Conservation (phyloP, 1,139 yeast species). For the Suhomyces panamericanus region DNA sequence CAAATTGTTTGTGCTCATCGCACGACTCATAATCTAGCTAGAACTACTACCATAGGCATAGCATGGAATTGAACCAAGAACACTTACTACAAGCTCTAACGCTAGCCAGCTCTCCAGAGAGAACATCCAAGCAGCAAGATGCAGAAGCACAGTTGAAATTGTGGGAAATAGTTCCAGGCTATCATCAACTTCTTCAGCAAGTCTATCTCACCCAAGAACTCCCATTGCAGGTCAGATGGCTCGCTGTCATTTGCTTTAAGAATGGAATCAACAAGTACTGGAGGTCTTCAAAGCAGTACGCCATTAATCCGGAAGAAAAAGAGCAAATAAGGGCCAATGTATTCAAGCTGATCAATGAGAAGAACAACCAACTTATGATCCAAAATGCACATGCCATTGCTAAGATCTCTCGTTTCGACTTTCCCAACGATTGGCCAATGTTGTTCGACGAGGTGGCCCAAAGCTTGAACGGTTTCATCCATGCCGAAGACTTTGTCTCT, state of each 20-base stretch:
- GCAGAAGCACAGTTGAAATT: slow-evolving; percentile 69
- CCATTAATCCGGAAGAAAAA: slow-evolving; percentile 71
- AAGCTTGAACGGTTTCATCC: slow-evolving; percentile 43
- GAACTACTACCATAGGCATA: not conserved
- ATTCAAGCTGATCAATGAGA: slow-evolving; percentile 63
- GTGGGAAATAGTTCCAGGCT: slow-evolving; percentile 69
- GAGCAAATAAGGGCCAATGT: slow-evolving; percentile 56
- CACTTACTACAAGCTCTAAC: slow-evolving; percentile 29
- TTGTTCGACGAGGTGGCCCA: slow-evolving; percentile 61
- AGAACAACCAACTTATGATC: slow-evolving; percentile 67
- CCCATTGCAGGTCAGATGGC: slow-evolving; percentile 73
- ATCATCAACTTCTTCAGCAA: slow-evolving; percentile 56
- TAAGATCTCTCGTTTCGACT: slow-evolving; percentile 76
- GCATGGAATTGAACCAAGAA: slow-evolving; percentile 18
- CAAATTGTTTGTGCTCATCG: slow-evolving; percentile 1
- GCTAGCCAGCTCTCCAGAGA: slow-evolving; percentile 54
- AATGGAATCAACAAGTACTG: slow-evolving; percentile 84
- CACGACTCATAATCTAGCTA: slow-evolving; percentile 1
- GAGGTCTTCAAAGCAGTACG: slow-evolving; percentile 62
- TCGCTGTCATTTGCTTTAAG: slow-evolving; percentile 83
- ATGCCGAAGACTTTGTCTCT: slow-evolving; percentile 48
- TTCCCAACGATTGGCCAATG: slow-evolving; percentile 83
- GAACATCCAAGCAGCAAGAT: slow-evolving; percentile 46
- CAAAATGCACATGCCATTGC: slow-evolving; percentile 87
- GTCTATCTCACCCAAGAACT: slow-evolving; percentile 60